Conservation (phyloP, 371 early-diverging fungal species). For the Saksenaea oblongispora region DNA sequence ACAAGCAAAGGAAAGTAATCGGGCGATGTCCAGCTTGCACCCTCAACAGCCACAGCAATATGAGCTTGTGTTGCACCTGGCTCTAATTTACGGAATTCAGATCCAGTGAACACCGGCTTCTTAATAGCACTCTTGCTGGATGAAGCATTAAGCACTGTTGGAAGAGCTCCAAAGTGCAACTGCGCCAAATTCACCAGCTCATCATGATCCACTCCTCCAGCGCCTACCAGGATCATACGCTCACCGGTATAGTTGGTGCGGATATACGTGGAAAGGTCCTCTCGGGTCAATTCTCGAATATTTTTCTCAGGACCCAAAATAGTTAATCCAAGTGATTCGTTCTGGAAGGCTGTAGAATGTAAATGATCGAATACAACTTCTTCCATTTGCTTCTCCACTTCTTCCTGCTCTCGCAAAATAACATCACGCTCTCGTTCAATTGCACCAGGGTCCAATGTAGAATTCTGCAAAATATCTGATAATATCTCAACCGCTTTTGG, state of each 20-base stretch:
- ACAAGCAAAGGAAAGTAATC: conserved; percentile 96
- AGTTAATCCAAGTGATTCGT: conserved; percentile 88
- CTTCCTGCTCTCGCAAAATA: conserved; percentile 94
- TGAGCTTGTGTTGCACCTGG: conserved; percentile 89
- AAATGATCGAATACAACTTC: conserved; percentile 84
- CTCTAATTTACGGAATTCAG: conserved; percentile 81
- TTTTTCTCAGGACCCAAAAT: conserved; percentile 94
- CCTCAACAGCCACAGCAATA: conserved; percentile 96
- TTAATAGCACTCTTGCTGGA: conserved; percentile 50
- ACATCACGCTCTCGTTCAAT: conserved; percentile 93
- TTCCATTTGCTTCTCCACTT: conserved; percentile 94
- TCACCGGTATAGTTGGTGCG: conserved; percentile 93
- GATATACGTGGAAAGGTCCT: conserved; percentile 86
- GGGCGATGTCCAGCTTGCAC: conserved; percentile 91
- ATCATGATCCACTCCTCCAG: conserved; percentile 95
- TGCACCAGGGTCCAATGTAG: conserved; percentile 79
- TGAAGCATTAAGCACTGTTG: conserved; percentile 44
- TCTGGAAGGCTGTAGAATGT: conserved; percentile 95
- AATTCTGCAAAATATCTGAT: conserved; percentile 93
- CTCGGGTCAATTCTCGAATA: conserved; percentile 82
- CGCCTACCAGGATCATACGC: conserved; percentile 93
- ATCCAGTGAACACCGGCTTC: conserved; percentile 83
- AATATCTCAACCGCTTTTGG: conserved; percentile 89
- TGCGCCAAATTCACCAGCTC: conserved; percentile 89
- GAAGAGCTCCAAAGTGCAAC: conserved; percentile 83